A percentile compares a stretch with the other conserved stretches of the same genome.
Evolutionary conservation across 129 eudicot genomes (phyloP).

Genomic region (Artemisia tridentata): DNA sequence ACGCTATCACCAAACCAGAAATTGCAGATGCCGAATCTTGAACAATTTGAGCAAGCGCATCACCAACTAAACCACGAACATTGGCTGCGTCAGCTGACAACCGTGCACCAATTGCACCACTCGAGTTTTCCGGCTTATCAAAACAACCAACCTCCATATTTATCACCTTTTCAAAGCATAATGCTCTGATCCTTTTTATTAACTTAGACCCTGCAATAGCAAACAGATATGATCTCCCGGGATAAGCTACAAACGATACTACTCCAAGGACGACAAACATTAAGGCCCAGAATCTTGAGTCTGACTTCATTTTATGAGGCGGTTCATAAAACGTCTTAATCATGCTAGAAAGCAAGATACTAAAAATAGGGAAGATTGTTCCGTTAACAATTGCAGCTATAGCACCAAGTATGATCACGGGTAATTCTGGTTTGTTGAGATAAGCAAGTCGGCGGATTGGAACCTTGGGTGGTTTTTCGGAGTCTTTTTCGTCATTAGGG

Average conservation of each 20-base stretch:
- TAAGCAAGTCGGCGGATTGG: slow-evolving; percentile 61
- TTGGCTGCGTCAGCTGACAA: slow-evolving; percentile 64
- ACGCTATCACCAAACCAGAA: slow-evolving; percentile 63
- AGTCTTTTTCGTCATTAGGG: slow-evolving; percentile 6
- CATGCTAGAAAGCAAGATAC: slow-evolving; percentile 61
- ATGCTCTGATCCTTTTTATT: slow-evolving; percentile 52
- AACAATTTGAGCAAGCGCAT: slow-evolving; percentile 68
- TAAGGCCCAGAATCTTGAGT: slow-evolving; percentile 69
- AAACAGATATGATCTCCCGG: slow-evolving; percentile 64
- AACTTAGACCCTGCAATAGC: slow-evolving; percentile 69
- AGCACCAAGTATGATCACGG: slow-evolving; percentile 57
- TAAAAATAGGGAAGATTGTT: slow-evolving; percentile 55
- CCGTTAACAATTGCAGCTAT: slow-evolving; percentile 67
- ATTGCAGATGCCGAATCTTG: slow-evolving; percentile 49
- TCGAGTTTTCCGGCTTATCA: slow-evolving; percentile 67
- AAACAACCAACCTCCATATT: slow-evolving; percentile 84
- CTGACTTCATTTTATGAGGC: slow-evolving; percentile 47
- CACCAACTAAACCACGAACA: slow-evolving; percentile 48
- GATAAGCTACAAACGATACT: slow-evolving; percentile 47
- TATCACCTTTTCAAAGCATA: slow-evolving; percentile 67
- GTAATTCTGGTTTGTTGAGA: slow-evolving; percentile 88
- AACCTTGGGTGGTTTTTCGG: slow-evolving; percentile 55
- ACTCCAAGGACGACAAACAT: slow-evolving; percentile 62
- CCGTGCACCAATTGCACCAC: slow-evolving; percentile 80
- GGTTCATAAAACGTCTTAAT: slow-evolving; percentile 60